Base-by-base conservation (phyloP, 495 filamentous ascomycete genomes). In the Penicillium turbatum region DNA sequence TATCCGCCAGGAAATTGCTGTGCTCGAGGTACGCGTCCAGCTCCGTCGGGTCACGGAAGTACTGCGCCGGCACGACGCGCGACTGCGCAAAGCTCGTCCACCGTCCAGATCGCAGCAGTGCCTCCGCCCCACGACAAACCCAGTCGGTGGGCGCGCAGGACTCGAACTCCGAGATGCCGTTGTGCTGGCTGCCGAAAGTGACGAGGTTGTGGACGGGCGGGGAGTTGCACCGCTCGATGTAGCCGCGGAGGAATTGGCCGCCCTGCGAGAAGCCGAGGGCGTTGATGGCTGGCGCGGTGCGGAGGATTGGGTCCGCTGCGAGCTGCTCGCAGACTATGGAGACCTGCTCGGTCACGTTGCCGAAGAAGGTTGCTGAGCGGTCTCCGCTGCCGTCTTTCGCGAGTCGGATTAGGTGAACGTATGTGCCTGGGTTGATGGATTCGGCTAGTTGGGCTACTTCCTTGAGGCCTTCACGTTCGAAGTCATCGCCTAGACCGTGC, bases 1-100 rank as follows among this genome's bases (percentile, higher is more conserved):
- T 85, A 68, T 97, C 92, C n/a, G 92, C 93, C n/a, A 99, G 76
- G 68, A 92, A 96, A 63, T 92, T 95, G 65, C 89, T 93, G 66
- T 85, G 56, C 61, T 88, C 84, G 15, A 97, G 77, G 66, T 97
- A 98, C 30, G 70, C 63, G 5, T 86, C 85, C 50, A 89, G 68
- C 55, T 90, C 80, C 2, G 69, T 74, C 0, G 86, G 84, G 60
- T 93, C 82, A 21, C 92, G 85, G 75, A 86, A 97, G 69, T 99
- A 99, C 73, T 99, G 93, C 46, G 95, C 95, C 0, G 93, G 93
- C 5, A 98, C 89, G 6, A 98, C 74, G 24, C 76, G 79, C 44
- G 71, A 72, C 77, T 98, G 93, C 16, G 90, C 86, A 51, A 84
- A 84, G 13, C 73, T 66, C 19, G 75, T 79, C 91, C 91, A 98